Conservation (phyloP, 2,329 filamentous ascomycete species). For the Diplodia intermedia region DNA sequence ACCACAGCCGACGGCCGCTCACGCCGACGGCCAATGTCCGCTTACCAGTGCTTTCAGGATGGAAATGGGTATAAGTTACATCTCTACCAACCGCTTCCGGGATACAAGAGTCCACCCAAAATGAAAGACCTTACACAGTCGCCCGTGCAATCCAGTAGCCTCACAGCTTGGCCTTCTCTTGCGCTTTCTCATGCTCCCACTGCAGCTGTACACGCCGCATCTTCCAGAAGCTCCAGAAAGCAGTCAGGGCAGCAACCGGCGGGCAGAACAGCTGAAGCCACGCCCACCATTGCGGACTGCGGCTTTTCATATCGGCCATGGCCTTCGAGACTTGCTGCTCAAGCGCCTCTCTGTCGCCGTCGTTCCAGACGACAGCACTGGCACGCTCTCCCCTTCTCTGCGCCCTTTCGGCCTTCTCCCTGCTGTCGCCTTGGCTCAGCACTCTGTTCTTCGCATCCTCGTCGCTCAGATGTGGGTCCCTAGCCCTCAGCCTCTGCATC, state of each 20-base stretch:
- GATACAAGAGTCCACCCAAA: not conserved
- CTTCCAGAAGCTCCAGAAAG: conserved; percentile 73
- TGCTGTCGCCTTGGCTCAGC: conserved; percentile 82
- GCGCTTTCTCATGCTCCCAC: conserved; percentile 68
- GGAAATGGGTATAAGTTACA: conserved; percentile 12
- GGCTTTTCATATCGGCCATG: conserved; percentile 66
- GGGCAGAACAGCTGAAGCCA: conserved; percentile 72
- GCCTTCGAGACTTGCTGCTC: conserved; percentile 69
- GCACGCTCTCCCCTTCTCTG: conserved; percentile 66
- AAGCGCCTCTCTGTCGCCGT: conserved; percentile 74
- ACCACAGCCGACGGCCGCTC: not conserved
- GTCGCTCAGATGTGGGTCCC: conserved; percentile 79
- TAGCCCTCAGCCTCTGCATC: conserved; percentile 75
- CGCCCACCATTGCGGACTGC: conserved; percentile 85
- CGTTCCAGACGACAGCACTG: conserved; percentile 91
- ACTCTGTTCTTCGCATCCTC: conserved; percentile 91
- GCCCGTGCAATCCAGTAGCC: not conserved
- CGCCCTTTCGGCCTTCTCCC: conserved; percentile 79
- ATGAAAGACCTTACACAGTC: not conserved
- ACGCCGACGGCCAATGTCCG: not conserved
- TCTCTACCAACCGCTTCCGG: conserved; percentile 7
- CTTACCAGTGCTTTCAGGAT: not conserved
- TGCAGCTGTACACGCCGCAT: conserved; percentile 73
- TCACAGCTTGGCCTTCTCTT: conserved; percentile 66
- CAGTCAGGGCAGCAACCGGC: conserved; percentile 73